These are phyloP conservation scores for Magnaporthiopsis poae DNA, from an alignment of 2,329 filamentous ascomycete species.

Conservation along the genomic window DNA sequence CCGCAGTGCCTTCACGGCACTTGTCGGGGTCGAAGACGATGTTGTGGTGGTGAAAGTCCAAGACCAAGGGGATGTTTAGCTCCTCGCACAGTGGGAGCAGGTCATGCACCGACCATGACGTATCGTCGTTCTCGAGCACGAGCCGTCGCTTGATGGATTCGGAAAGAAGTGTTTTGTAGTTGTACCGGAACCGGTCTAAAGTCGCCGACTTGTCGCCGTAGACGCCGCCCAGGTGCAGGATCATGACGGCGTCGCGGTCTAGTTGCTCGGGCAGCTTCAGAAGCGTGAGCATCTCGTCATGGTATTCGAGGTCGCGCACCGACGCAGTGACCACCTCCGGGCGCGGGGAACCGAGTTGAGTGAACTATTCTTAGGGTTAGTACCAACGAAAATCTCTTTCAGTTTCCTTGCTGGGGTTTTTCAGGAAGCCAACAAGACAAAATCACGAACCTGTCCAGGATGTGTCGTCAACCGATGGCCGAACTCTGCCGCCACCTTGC, in stretches of 20 bases:
- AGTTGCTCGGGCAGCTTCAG: constrained; percentile 68
- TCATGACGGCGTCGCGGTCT: constrained; percentile 83
- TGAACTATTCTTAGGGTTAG: constrained; percentile 46
- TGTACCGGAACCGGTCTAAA: constrained; percentile 64
- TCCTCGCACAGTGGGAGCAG: constrained; percentile 83
- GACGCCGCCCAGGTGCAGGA: constrained; percentile 82
- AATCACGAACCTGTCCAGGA: constrained; percentile 57
- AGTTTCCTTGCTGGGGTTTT: not conserved
- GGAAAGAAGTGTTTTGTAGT: constrained; percentile 57
- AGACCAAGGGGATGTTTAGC: constrained; percentile 81
- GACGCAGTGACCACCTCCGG: constrained; percentile 66
- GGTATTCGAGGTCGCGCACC: constrained; percentile 75
- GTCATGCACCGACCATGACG: constrained; percentile 86
- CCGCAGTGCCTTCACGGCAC: constrained; percentile 72
- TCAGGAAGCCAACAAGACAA: not conserved
- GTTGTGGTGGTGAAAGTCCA: constrained; percentile 94
- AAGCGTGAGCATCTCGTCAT: constrained; percentile 72
- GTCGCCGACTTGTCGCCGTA: constrained; percentile 81
- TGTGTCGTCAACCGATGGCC: constrained; percentile 83
- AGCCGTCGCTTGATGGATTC: constrained; percentile 66
- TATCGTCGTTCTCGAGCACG: constrained; percentile 90
- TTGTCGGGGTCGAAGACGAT: constrained; percentile 69
- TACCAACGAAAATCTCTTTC: not conserved
- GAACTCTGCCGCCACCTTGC: constrained; percentile 63
- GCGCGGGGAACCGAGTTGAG: constrained; percentile 77